A percentile compares a stretch with the other conserved stretches of the same genome.
Evolutionary conservation across 345 rosid species (phyloP).

Genomic region (Lumnitzera racemosa): DNA sequence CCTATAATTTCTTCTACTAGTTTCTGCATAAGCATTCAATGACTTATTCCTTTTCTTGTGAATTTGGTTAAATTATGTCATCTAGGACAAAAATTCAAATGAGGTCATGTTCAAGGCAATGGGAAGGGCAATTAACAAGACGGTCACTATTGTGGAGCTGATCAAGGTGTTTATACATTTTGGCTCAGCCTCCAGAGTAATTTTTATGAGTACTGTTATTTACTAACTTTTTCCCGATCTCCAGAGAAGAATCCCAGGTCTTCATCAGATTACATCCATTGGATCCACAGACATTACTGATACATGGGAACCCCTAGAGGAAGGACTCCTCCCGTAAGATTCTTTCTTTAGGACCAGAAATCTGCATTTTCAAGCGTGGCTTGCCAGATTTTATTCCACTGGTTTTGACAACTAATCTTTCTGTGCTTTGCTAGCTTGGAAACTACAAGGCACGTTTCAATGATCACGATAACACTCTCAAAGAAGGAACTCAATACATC

Average conservation of each 20-base stretch:
- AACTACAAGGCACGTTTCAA: conserved; percentile 60
- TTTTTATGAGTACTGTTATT: too few relatives aligned
- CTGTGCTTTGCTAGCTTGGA: conserved; percentile 28
- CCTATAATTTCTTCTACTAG: not conserved
- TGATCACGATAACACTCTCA: conserved; percentile 46
- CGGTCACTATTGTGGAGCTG: conserved; percentile 39
- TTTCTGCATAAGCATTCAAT: not conserved
- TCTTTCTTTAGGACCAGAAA: conserved; percentile 3
- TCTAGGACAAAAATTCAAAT: conserved; percentile 32
- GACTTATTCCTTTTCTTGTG: not conserved
- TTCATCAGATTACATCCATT: conserved; percentile 38
- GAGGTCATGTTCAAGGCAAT: conserved; percentile 44
- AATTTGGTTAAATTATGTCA: not conserved
- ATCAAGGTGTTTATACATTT: conserved; percentile 27
- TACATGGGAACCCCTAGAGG: conserved; percentile 60
- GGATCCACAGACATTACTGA: conserved; percentile 44
- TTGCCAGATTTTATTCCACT: not conserved
- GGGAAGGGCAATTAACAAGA: conserved; percentile 53
- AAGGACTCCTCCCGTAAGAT: conserved; percentile 58
- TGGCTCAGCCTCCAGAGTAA: not conserved
- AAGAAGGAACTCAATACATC: conserved; percentile 40
- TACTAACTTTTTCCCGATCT: not conserved
- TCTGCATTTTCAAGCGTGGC: not conserved
- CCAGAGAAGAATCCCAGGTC: conserved; percentile 40
- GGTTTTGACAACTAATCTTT: not conserved